phyloP scores from a whole-genome alignment of 2,329 filamentous ascomycete genomes.

The Fonsecaea multimorphosa region DNA sequence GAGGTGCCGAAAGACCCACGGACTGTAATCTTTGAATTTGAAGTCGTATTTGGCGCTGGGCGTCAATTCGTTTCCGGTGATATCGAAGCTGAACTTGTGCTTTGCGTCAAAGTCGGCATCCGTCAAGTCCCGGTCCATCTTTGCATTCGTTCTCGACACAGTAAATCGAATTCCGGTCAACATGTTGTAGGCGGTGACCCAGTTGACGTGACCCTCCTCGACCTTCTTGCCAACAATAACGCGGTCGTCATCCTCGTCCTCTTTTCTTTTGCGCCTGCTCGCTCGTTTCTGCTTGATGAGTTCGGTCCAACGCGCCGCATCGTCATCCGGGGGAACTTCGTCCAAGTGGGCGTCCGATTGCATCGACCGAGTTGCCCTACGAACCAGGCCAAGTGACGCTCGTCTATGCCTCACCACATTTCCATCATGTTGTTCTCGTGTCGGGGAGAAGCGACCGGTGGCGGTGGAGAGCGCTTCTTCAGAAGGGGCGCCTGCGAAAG shows the following conservation, averaged over 20 bases:
- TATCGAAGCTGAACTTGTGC: conserved; percentile 98
- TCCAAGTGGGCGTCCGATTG: conserved; percentile 84
- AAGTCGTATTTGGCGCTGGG: conserved; percentile 99
- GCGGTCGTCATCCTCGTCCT: conserved; percentile 86
- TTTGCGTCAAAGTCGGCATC: conserved; percentile 91
- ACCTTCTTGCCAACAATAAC: conserved; percentile 97
- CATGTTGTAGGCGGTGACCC: conserved; percentile 99
- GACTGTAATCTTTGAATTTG: conserved; percentile 99
- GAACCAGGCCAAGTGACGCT: conserved; percentile 80
- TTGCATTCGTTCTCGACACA: conserved; percentile 94
- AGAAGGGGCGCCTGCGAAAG: conserved; percentile 47
- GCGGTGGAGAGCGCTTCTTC: conserved; percentile 71
- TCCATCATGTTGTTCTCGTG: conserved; percentile 47
- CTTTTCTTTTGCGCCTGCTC: conserved; percentile 80
- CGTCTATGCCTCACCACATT: conserved; percentile 64
- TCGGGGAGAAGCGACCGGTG: conserved; percentile 78
- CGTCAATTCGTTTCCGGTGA: conserved; percentile 95
- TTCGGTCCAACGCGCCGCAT: conserved; percentile 90
- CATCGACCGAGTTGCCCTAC: conserved; percentile 82
- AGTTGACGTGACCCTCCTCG: conserved; percentile 95
- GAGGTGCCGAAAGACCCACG: conserved; percentile 96
- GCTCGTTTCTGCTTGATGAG: conserved; percentile 89
- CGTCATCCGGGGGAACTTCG: conserved; percentile 84
- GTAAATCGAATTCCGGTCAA: conserved; percentile 97
- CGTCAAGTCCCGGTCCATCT: conserved; percentile 87